Base-by-base conservation (phyloP, 306 rosid species). In the Cucurbita argyrosperma region DNA sequence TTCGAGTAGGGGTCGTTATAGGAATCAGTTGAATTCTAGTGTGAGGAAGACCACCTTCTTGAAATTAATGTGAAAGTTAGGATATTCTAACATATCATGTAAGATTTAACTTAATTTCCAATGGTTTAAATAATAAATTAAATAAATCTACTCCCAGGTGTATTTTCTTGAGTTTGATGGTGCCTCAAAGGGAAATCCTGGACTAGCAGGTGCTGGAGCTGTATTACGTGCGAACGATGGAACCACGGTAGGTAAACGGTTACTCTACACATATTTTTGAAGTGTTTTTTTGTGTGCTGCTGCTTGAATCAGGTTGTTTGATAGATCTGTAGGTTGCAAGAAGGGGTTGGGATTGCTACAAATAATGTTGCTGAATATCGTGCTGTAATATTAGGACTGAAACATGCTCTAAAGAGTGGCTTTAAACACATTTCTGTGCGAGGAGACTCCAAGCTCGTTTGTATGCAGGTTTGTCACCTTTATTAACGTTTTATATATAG, bases 381-480 rank as follows among this genome's bases (percentile, higher is more conserved):
- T 46, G 85, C 90, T 23, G 78, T 94, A 60, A 77, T 94, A 66
- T 72, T 94, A 58, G 98, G 98, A 78, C 49, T 94, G 78, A 86
- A 56, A 76, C 84, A 80, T 12, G 96, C 98, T 61, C 71, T 89
- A 30, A 71, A 68, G 80, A 79, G 81, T 74, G 98, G 98, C 49
- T 85, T 67, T 80, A 83, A 81, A 80, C 84, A 84, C 77, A 84
- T 94, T 61, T 54, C 51, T 51, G 87, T 80, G 58, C 76, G 39
- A 55, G 98, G 98, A 70, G 96, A 94, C 71, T 90, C 98, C 62
- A 76, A 81, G 19, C 97, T 91, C 58, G 99, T 94, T 51, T 89
- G 96, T 83, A 80, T 83, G 82, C 99, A 94, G 96, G 99, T 94
- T 86, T 78, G 89, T 76, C 47, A 64, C 47, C 42, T 59, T 42